Base-by-base conservation (phyloP, 352 stramenopile species). In the Phytopythium cucurbitacearum region DNA sequence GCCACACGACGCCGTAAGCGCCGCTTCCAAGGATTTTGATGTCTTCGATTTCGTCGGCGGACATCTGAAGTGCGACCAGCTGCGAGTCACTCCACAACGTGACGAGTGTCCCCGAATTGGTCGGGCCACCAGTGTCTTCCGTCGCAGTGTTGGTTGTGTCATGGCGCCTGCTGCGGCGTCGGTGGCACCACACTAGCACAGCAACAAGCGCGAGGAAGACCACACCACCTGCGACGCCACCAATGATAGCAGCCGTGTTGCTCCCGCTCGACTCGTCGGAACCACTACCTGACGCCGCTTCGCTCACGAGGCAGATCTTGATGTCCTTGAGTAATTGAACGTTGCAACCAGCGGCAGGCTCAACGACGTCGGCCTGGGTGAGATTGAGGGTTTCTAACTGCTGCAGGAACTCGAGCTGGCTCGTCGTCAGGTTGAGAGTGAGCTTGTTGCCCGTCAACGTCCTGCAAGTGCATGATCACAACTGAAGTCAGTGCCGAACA, bases 1-100 rank as follows among this genome's bases (percentile, higher is more conserved):
- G 59, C 51, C 56, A 67, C 38, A 71, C 63, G 36, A 65, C 38
- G 8, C 63, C 63, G 48, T 59, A 71, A 12, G 64, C 69, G 5
- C 63, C 59, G 41, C 63, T 64, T 8, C 58, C 63, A 38, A 71
- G 49, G 32, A 59, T 48, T n/a, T 49, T 53, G 32, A 71, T 36
- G 44, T 71, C 63, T 12, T 67, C 44, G 10, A 66, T 65, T 40
- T 61, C 58, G 0, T 70, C 41, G 45, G 45, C 39, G 10, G 41
- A 53, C 12, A 66, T 36, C 32, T 66, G 62, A 6, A 70, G 16
- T 7, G 51, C 52, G 2, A 66, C 39, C 5, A 70, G 46, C 42
- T 58, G 53, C 3, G 46, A 40, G 12, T 70, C 54, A 7, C 55
- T 53, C 62, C 62, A 67, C 40, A 67, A 46, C 13, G 54, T 59